Conservation (phyloP, 2,329 filamentous ascomycete species). For the Phaeomoniella chlamydospora region DNA sequence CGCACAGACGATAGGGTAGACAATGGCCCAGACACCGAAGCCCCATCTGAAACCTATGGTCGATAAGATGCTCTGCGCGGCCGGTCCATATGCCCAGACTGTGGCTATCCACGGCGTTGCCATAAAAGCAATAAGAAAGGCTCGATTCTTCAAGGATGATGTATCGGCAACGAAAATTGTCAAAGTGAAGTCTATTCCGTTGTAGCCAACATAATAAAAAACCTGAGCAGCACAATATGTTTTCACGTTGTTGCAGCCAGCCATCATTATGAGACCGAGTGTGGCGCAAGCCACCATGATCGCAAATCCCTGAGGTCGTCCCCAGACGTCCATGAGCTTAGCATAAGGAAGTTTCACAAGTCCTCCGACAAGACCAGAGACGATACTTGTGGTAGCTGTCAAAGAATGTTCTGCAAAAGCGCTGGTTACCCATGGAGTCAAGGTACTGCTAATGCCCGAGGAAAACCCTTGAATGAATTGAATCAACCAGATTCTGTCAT, state of each 20-base stretch:
- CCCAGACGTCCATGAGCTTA: constrained; percentile 48
- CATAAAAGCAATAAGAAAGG: constrained; percentile 43
- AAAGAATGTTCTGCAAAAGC: constrained; percentile 36
- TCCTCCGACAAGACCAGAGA: constrained; percentile 39
- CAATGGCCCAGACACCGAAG: constrained; percentile 13
- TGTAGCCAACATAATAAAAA: constrained; percentile 41
- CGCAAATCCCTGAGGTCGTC: constrained; percentile 38
- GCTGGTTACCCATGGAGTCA: constrained; percentile 35
- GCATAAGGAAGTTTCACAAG: constrained; percentile 42
- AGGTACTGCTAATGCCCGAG: constrained; percentile 16
- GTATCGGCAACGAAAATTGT: constrained; percentile 49
- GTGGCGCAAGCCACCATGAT: constrained; percentile 28
- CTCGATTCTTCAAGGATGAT: constrained; percentile 43
- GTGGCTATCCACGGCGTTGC: constrained; percentile 26
- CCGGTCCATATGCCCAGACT: constrained; percentile 7
- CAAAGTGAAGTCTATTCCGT: constrained; percentile 40
- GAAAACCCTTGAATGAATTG: constrained; percentile 20
- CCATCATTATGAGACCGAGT: constrained; percentile 41
- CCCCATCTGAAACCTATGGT: constrained; percentile 9
- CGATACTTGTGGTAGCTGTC: constrained; percentile 34
- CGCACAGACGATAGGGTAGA: constrained; percentile 5
- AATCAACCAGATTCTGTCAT: constrained; percentile 20
- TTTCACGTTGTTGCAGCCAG: constrained; percentile 40
- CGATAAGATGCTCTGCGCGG: constrained; percentile 7
- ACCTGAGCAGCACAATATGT: constrained; percentile 47